Conservation (phyloP, 2,329 filamentous ascomycete species). For the Colletotrichum karsti region DNA sequence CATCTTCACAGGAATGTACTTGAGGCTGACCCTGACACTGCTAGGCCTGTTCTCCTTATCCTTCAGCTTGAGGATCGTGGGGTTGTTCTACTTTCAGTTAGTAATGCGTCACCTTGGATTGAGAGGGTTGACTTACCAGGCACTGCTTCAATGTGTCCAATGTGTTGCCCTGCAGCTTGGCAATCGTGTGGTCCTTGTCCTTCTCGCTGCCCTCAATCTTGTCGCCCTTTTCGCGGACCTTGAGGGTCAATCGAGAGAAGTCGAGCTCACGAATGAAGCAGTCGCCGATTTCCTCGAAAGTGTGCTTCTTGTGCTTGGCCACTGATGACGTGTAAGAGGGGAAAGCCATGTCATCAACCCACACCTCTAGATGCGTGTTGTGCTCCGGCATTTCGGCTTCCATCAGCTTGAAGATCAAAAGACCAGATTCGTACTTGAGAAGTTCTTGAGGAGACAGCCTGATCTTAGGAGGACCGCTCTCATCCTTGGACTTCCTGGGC, state of each 20-base stretch:
- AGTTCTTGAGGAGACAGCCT: slow-evolving; percentile 83
- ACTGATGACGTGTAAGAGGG: slow-evolving; percentile 86
- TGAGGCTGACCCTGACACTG: slow-evolving; percentile 89
- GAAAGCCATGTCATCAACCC: slow-evolving; percentile 95
- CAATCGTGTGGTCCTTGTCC: slow-evolving; percentile 78
- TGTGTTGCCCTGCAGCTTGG: slow-evolving; percentile 85
- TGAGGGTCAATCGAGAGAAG: slow-evolving; percentile 90
- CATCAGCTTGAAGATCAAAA: slow-evolving; percentile 93
- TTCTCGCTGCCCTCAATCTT: slow-evolving; percentile 69
- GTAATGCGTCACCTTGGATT: background rate
- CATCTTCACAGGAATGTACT: slow-evolving; percentile 96
- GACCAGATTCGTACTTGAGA: slow-evolving; percentile 85
- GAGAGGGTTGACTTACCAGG: slow-evolving; percentile 63
- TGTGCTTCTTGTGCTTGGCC: slow-evolving; percentile 72
- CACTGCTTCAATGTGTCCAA: slow-evolving; percentile 88
- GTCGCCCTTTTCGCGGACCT: slow-evolving; percentile 83
- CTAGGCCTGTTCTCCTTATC: slow-evolving; percentile 79
- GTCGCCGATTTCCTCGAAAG: slow-evolving; percentile 93
- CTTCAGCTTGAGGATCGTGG: slow-evolving; percentile 82
- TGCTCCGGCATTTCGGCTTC: slow-evolving; percentile 84
- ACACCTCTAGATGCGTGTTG: slow-evolving; percentile 82
- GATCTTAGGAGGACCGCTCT: slow-evolving; percentile 74
- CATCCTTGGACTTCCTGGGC: slow-evolving; percentile 60
- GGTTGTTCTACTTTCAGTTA: slow-evolving; percentile 74
- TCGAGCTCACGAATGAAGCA: slow-evolving; percentile 98